These are phyloP conservation scores for Scedosporium aurantiacum DNA, from an alignment of 2,329 filamentous ascomycete species.

Conservation along the genomic window DNA sequence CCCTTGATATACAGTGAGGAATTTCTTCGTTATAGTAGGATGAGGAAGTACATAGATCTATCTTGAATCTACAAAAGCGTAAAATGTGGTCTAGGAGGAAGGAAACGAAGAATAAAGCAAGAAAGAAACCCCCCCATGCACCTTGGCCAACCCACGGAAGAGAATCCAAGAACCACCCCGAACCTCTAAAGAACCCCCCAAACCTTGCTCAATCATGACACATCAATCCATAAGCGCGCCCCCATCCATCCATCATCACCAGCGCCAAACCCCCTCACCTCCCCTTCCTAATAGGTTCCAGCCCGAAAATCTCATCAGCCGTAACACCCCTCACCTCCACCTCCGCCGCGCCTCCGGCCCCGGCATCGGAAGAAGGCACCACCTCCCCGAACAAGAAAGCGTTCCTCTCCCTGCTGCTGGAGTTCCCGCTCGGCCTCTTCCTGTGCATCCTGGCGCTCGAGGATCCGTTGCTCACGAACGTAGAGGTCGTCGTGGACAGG, in stretches of 20 bases:
- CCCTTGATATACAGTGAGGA: background rate
- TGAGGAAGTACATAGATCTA: no score
- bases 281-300: constrained; percentile 33
- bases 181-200: no score
- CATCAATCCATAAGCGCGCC: no score
- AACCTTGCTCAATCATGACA: no score
- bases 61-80: no score
- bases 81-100: no score
- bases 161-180: no score
- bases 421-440: constrained; percentile 20
- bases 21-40: no score
- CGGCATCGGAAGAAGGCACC: constrained; percentile 23
- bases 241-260: background rate
- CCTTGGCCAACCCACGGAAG: no score
- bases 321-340: constrained; percentile 16
- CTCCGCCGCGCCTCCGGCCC: constrained; percentile 11
- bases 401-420: constrained; percentile 39
- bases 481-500: constrained; percentile 2
- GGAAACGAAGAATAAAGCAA: no score
- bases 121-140: no score
- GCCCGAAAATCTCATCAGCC: constrained; percentile 42
- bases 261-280: background rate
- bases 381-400: constrained; percentile 50
- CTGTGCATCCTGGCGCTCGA: constrained; percentile 17
- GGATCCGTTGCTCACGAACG: background rate